Base-by-base conservation (phyloP, 345 rosid species). In the Salix exigua region DNA sequence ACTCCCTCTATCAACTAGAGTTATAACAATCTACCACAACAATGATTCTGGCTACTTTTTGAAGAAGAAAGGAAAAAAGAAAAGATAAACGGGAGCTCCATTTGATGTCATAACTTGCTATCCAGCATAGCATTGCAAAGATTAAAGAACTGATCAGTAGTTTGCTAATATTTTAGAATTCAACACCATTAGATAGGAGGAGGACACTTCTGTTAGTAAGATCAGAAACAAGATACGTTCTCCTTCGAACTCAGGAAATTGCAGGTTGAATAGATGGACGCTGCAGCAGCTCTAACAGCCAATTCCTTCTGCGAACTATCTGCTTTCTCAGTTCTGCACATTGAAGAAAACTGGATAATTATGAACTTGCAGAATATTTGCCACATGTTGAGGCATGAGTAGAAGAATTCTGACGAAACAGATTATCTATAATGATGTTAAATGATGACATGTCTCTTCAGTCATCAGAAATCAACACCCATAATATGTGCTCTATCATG, bases 241-340 rank as follows among this genome's bases (percentile, higher is more conserved):
- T 89, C 93, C 85, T 87, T 90, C 3, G 98, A 88, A 74, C 77
- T 72, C 75, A 93, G 77, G 80, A 89, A 92, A 78, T 84, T 82
- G 87, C 97, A 91, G 17, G 98, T 96, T 0, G 99, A 92, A 72
- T 94, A 96, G 62, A 96, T 89, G 62, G 99, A 93, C 82, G 99
- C 99, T 76, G 99, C 99, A 73, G 99, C 95, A 16, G 99, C 98
- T 83, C 86, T 86, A 38, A 94, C 89, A 65, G 97, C 94, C 78
- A 90, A 78, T 77, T 89, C 90, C 81, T 81, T 86, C 78, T 89
- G 91, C 7, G 81, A 70, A 76, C 76, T 79, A 28, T 88, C 87
- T 0, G 75, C 82, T 72, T 82, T 78, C 80, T 79, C 87, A 26
- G 80, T 74, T 79, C 97, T 91, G 89, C 86, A 80, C 18, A 64